These are phyloP conservation scores for Ophiocordyceps polyrhachis-furcata DNA, from an alignment of 2,329 filamentous ascomycete species.

Conservation along the genomic window DNA sequence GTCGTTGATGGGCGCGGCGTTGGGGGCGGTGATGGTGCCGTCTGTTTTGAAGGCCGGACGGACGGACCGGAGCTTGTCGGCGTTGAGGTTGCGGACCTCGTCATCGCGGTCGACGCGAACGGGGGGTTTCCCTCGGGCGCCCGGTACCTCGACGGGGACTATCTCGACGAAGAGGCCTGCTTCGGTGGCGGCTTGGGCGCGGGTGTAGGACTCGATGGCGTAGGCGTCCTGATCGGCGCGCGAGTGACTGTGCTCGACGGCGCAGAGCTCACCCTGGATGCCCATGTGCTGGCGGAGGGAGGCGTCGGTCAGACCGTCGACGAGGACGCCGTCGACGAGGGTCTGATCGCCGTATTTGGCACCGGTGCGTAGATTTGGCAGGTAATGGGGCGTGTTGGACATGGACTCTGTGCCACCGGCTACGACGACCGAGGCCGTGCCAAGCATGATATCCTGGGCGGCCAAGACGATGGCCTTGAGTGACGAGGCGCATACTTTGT, in stretches of 20 bases:
- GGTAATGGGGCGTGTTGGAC: slow-evolving; percentile 95
- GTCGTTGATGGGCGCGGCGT: slow-evolving; percentile 91
- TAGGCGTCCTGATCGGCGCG: slow-evolving; percentile 87
- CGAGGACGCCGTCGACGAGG: slow-evolving; percentile 78
- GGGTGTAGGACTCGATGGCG: slow-evolving; percentile 87
- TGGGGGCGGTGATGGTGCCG: slow-evolving; percentile 88
- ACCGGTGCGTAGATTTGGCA: slow-evolving; percentile 67
- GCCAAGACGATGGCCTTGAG: slow-evolving; percentile 90
- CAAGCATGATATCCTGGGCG: slow-evolving; percentile 93
- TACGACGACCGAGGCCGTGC: slow-evolving; percentile 81
- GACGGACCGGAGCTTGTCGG: slow-evolving; percentile 67
- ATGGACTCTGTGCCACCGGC: slow-evolving; percentile 95
- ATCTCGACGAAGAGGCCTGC: slow-evolving; percentile 80
- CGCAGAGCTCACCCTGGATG: slow-evolving; percentile 79
- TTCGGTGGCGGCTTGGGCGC: slow-evolving; percentile 71
- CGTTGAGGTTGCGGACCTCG: slow-evolving; percentile 86
- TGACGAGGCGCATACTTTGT: slow-evolving; percentile 96
- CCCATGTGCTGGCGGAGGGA: slow-evolving; percentile 98
- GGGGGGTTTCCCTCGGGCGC: slow-evolving; percentile 76
- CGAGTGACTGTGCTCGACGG: slow-evolving; percentile 59
- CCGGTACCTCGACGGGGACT: slow-evolving; percentile 69
- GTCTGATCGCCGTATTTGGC: slow-evolving; percentile 87
- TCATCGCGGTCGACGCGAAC: slow-evolving; percentile 72
- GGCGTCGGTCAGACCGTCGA: slow-evolving; percentile 86
- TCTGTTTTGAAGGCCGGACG: slow-evolving; percentile 67